Conservation (phyloP, 148 eudicot species). For the Chenopodium quinoa region DNA sequence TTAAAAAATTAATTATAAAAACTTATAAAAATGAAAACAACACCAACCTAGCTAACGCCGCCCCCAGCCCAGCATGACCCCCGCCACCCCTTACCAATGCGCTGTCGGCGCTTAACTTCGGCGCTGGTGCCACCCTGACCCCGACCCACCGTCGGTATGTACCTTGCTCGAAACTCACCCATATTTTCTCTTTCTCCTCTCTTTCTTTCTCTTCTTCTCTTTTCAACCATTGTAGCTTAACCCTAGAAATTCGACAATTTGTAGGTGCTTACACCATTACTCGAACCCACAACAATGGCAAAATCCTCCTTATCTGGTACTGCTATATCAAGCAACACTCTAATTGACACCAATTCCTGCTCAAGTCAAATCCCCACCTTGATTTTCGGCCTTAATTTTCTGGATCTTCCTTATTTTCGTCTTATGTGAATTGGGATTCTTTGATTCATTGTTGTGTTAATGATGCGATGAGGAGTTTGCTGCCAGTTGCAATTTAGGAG, state of each 20-base stretch:
- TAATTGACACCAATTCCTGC: conserved; percentile 52
- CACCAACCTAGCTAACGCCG: no score
- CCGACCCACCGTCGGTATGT: conserved; percentile 50
- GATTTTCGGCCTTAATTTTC: conserved; percentile 39
- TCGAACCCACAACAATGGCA: conserved; percentile 66
- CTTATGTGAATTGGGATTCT: conserved; percentile 37
- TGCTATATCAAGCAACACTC: conserved; percentile 65
- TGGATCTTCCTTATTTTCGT: neutral
- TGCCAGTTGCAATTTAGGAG: conserved; percentile 45
- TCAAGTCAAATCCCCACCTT: conserved; percentile 44
- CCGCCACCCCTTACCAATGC: no score
- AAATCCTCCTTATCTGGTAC: conserved; percentile 64
- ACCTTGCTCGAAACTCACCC: conserved; percentile 66
- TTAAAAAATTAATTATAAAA: no score
- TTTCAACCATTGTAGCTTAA: conserved; percentile 24
- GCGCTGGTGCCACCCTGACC: no score
- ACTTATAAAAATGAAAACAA: no score
- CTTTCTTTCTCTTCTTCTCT: neutral
- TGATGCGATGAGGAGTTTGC: conserved; percentile 39
- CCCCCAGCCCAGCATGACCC: no score
- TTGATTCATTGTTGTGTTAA: conserved; percentile 38
- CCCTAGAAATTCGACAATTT: no score
- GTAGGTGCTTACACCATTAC: conserved; percentile 59
- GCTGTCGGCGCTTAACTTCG: no score
- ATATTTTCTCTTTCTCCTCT: conserved; percentile 30